Conservation (phyloP, 345 rosid genomes). For the Eutrema yunnanense region DNA sequence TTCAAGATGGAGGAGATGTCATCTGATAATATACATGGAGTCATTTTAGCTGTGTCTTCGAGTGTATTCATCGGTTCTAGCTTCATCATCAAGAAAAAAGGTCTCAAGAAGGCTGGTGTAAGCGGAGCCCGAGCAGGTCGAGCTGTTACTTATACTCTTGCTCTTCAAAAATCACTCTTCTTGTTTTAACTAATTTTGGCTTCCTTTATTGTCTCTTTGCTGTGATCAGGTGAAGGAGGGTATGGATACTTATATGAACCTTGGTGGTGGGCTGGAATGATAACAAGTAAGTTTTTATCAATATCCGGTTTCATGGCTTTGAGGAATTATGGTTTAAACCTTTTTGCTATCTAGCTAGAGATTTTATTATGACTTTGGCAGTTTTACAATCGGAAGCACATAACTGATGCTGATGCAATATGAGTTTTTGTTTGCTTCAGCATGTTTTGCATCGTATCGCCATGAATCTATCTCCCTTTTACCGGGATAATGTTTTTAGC, state of each 20-base stretch:
- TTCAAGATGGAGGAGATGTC: slow-evolving; percentile 40
- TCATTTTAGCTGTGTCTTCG: slow-evolving; percentile 75
- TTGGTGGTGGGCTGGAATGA: slow-evolving; percentile 98
- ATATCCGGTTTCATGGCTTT: background rate
- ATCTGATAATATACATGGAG: slow-evolving; percentile 65
- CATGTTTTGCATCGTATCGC: background rate
- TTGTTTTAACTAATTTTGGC: background rate
- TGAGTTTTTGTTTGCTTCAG: background rate
- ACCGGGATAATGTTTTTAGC: background rate
- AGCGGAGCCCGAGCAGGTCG: slow-evolving; percentile 70
- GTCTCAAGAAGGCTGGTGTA: slow-evolving; percentile 62
- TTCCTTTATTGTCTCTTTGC: background rate
- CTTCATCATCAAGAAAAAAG: slow-evolving; percentile 88
- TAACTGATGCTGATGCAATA: background rate
- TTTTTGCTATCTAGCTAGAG: background rate
- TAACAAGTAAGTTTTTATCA: slow-evolving; percentile 50
- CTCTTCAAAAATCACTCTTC: background rate
- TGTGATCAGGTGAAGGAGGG: slow-evolving; percentile 63
- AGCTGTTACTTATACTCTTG: background rate
- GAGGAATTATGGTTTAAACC: background rate
- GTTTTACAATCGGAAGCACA: background rate
- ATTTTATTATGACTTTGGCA: background rate
- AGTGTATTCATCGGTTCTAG: slow-evolving; percentile 92
- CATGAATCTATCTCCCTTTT: background rate
- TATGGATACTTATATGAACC: slow-evolving; percentile 76